Evolutionary conservation across 108 stramenopile genomes (phyloP), one percentile per base, ranked within the genome.

Genomic region (Pseudonitzschia delicatissima): DNA sequence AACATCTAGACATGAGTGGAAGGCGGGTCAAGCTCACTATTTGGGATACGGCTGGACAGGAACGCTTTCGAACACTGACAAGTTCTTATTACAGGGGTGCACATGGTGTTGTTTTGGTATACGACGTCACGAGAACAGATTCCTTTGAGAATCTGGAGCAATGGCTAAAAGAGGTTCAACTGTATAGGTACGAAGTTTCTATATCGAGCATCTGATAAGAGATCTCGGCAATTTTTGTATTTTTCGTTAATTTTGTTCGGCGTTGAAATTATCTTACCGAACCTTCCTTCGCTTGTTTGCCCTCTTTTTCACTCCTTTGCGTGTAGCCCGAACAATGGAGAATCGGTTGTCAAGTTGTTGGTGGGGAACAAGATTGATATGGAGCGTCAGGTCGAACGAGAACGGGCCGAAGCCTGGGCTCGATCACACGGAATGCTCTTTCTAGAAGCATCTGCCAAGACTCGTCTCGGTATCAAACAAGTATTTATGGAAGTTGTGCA

Each of bases 11-110:
- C 58, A 72, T 93, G 55, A 76, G 75, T 59, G 87, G 84, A 50
- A 98, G 91, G 77, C 84, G 92, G 26, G 87, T 98, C 68, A 97
- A 97, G 76, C 73, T 97, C 23, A 96, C 96, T 25, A 90, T 98
- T 33, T 98, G 97, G 96, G 97, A 97, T 72, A 98, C 96, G 1
- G 98, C 97, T 15, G 99, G 99, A 17, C 98, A 99, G 74, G 99
- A 99, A 67, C 86, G 99, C 11, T 99, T 99, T 66, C 93, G 99
- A 11, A 99, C 99, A 20, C 68, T 99, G 37, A 99, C 99, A 7
- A 92, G 89, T 28, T 86, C 88, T 17, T 99, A 98, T 69, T 99
- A 99, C 74, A 87, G 98, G 15, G 99, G 99, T 12, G 99, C 99
- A 1, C 99, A 99, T 67, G 98, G 98, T n/a, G 97, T 99, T 45